Conservation (phyloP, 139 green algal genomes). For the Haematococcus lacustris region DNA sequence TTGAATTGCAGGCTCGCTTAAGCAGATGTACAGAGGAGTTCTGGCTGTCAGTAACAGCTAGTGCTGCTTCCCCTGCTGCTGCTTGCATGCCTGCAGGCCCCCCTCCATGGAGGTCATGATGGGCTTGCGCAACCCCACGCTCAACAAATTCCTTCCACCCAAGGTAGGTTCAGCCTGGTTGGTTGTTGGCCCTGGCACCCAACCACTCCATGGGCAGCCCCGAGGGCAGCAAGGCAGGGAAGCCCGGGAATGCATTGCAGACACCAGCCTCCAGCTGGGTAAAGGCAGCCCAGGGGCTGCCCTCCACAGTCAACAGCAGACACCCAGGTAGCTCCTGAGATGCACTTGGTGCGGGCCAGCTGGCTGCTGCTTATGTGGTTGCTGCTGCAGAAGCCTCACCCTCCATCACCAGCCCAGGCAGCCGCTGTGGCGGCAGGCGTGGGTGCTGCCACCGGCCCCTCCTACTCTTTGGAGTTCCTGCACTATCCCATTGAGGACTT, state of each 20-base stretch:
- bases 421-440: background rate
- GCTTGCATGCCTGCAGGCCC: slow-evolving; percentile 23
- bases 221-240: no score
- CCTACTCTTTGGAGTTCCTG: slow-evolving; percentile 45
- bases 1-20: background rate
- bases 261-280: no score
- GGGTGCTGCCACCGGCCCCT: background rate
- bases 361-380: no score
- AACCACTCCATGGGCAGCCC: background rate
- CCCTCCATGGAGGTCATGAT: slow-evolving; percentile 54
- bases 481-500: slow-evolving; percentile 65
- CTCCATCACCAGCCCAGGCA: no score
- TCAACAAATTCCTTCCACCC: slow-evolving; percentile 30
- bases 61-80: slow-evolving; percentile 12
- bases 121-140: slow-evolving; percentile 51
- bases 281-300: no score
- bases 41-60: slow-evolving; percentile 13
- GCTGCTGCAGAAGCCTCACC: no score
- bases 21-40: slow-evolving; percentile 6
- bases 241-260: no score
- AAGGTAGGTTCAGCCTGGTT: slow-evolving; percentile 7
- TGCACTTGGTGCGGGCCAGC: no score
- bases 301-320: no score
- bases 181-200: background rate
- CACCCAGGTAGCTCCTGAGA: no score